Conservation (phyloP, 768 basidiomycete species). For the Rhodotorula diobovata region DNA sequence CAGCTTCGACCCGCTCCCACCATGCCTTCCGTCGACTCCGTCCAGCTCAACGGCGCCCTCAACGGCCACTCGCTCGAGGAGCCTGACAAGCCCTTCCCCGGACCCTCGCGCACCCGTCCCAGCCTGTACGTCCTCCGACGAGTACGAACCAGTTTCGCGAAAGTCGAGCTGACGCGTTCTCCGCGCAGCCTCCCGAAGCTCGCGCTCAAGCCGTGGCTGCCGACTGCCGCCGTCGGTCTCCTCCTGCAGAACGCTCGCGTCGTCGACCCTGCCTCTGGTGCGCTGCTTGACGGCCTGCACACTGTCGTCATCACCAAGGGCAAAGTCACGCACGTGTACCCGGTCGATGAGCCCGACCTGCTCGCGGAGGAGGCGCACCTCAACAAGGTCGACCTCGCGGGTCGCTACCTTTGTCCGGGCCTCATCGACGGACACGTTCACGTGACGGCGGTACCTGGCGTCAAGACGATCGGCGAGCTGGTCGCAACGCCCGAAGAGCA, state of each 20-base stretch:
- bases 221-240: constrained; percentile 39
- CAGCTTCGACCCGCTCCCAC: neutral
- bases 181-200: constrained; percentile 46
- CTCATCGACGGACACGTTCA: constrained; percentile 55
- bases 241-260: constrained; percentile 48
- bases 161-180: no score
- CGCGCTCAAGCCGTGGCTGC: constrained; percentile 52
- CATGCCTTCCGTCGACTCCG: neutral
- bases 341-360: constrained; percentile 13
- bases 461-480: constrained; percentile 49
- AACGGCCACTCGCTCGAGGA: neutral
- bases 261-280: constrained; percentile 46
- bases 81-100: neutral
- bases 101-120: neutral
- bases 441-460: constrained; percentile 51
- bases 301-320: constrained; percentile 46
- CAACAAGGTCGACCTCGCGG: constrained; percentile 47
- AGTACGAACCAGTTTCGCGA: no score
- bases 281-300: constrained; percentile 43
- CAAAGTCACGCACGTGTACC: constrained; percentile 42
- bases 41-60: neutral
- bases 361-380: constrained; percentile 25
- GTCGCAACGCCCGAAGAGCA: constrained; percentile 46
- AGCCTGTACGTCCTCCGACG: neutral
- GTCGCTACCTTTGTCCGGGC: constrained; percentile 51